Evolutionary conservation across 352 stramenopile genomes (phyloP).

Genomic region (Phytophthora nicotianae): DNA sequence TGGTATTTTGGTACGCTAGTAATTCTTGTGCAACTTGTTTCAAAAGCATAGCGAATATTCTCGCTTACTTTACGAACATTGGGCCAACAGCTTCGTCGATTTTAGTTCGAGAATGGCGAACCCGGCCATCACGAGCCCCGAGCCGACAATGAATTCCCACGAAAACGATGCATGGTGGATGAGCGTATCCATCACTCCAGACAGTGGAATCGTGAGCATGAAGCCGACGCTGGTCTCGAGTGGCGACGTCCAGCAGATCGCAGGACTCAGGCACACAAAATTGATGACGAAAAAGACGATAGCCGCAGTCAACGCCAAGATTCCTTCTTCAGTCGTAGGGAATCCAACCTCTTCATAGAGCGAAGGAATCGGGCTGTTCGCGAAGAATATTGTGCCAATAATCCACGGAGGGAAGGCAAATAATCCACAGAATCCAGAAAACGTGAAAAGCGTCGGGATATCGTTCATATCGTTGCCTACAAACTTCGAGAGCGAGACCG

Average conservation of each 20-base stretch:
- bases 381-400: constrained; percentile 30
- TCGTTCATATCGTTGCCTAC: not conserved
- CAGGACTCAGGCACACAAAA: constrained; percentile 48
- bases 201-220: constrained; percentile 66
- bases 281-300: constrained; percentile 30
- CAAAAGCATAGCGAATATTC: not conserved
- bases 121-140: constrained; percentile 53
- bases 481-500: not conserved
- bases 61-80: not conserved
- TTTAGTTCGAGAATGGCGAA: constrained; percentile 26
- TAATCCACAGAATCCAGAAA: not conserved
- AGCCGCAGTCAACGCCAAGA: constrained; percentile 4
- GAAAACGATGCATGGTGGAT: constrained; percentile 53
- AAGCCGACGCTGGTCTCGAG: constrained; percentile 61
- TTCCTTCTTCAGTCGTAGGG: not conserved
- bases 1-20: not conserved
- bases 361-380: not conserved
- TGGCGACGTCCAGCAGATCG: constrained; percentile 58
- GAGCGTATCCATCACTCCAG: constrained; percentile 44
- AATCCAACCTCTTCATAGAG: not conserved
- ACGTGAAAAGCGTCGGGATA: not conserved
- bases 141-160: constrained; percentile 49
- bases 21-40: not conserved
- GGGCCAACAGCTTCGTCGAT: not conserved
- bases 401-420: constrained; percentile 3